phyloP scores from a whole-genome alignment of 345 rosid species.

The Firmiana major region DNA sequence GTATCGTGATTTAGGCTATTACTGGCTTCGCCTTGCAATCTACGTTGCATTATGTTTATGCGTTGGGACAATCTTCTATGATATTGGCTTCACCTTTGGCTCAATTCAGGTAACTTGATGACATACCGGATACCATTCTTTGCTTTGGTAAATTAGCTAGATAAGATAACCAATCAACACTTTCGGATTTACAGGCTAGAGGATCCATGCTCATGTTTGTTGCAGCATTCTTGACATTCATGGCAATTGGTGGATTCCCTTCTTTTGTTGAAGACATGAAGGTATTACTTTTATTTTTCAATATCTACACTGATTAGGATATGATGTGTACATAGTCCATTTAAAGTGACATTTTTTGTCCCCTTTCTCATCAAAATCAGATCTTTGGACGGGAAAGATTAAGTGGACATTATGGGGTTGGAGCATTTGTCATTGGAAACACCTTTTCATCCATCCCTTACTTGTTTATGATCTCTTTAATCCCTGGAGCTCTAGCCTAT shows the following conservation, averaged over 20 bases:
- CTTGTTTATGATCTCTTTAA: conserved; percentile 30
- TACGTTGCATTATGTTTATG: conserved; percentile 47
- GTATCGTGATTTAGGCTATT: conserved; percentile 61
- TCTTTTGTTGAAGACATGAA: conserved; percentile 52
- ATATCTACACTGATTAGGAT: background rate
- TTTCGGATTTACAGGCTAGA: conserved; percentile 33
- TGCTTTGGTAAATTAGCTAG: background rate
- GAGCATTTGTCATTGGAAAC: conserved; percentile 46
- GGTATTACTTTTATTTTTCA: conserved; percentile 6
- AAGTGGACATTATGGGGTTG: conserved; percentile 53
- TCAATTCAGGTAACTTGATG: conserved; percentile 47
- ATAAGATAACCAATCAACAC: background rate
- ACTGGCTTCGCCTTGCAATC: conserved; percentile 57
- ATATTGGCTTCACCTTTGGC: conserved; percentile 38
- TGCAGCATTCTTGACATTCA: conserved; percentile 45
- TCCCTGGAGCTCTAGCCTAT: conserved; percentile 49
- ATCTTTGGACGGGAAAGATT: conserved; percentile 49
- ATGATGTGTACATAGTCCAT: background rate
- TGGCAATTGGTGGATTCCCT: conserved; percentile 58
- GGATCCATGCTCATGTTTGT: conserved; percentile 46
- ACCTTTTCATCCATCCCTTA: conserved; percentile 46
- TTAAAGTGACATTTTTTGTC: background rate
- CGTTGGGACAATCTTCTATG: conserved; percentile 40
- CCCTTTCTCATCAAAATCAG: conserved; percentile 7
- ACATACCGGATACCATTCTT: background rate